Evolutionary conservation across 148 eudicot genomes (phyloP), one percentile per base, ranked within the genome.

Genomic region (Bassia scoparia): DNA sequence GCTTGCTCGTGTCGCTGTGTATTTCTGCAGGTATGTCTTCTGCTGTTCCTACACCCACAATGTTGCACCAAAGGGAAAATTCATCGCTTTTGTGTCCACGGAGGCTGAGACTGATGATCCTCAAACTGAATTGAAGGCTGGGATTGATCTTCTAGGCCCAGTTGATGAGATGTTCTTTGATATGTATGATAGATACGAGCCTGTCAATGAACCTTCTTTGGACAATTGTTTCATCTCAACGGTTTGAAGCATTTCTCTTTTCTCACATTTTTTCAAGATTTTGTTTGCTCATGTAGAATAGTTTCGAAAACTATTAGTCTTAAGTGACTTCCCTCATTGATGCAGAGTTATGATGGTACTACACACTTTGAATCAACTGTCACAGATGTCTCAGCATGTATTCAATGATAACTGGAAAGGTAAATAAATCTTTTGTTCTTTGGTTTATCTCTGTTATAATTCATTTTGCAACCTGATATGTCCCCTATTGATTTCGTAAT

Each of bases 291-390:
- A 52, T 30, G 16, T 20, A 46, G 33, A 73, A 34, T 8, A 33
- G n/a, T 18, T 14, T 44, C 8, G 12, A 5, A 24, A 60, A 16
- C 26, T 71, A 61, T 46, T 67, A 26, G 55, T 46, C 56, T 68
- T 71, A n/a, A 27, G 14, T 61, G 52, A 5, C 24, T 38, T 44
- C 35, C 59, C 75, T 17, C 48, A 50, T 69, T 53, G 53, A 73
- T 74, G 55, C 93, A 95, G 97, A 94, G 97, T 77, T 93, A 90
- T 72, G 98, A 93, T 86, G 87, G 92, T 58, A 93, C 98, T 33
- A 93, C 98, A 52, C 98, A 95, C 85, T 95, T 95, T 73, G 98
- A 95, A 84, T 89, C 98, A 33, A 95, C 98, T 69, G 95, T 90
- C 0, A 83, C 69, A 12, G 96, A 95, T 52, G 97, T 95, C 93